Conservation (phyloP, 371 early-diverging fungal genomes). For the Mortierella polycephala region DNA sequence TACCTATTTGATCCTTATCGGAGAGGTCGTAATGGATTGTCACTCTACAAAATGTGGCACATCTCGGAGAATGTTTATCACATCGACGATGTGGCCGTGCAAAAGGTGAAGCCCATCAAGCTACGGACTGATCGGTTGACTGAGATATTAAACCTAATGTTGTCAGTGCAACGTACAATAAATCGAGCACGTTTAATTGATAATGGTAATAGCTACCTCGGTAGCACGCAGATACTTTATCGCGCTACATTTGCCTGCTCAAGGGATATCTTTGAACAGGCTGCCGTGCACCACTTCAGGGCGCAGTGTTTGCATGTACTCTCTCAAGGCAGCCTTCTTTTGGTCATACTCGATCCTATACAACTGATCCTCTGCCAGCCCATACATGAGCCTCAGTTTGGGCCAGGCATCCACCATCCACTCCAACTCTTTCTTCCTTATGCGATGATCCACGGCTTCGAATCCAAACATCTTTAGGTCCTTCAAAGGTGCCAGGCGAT, state of each 20-base stretch:
- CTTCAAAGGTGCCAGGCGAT: not conserved
- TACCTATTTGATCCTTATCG: constrained; percentile 9
- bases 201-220: too few species aligned
- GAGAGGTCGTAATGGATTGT: not conserved
- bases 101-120: constrained; percentile 10
- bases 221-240: too few species aligned
- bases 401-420: constrained; percentile 8
- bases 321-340: not conserved
- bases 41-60: constrained; percentile 4
- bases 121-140: not conserved
- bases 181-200: too few species aligned
- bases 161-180: too few species aligned
- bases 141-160: not conserved
- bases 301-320: not conserved
- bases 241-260: too few species aligned
- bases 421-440: not conserved
- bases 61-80: not conserved
- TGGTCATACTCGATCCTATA: not conserved
- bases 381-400: not conserved
- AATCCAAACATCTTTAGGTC: constrained; percentile 10
- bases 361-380: not conserved
- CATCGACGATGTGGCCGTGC: constrained; percentile 6
- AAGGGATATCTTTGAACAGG: too few species aligned
- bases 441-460: not conserved
- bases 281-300: not conserved